Percentiles rank a stretch among this genome's conserved stretches.
Evolutionary conservation across 2,329 filamentous ascomycete genomes (phyloP).

Genomic region (Ramularia endophylla): DNA sequence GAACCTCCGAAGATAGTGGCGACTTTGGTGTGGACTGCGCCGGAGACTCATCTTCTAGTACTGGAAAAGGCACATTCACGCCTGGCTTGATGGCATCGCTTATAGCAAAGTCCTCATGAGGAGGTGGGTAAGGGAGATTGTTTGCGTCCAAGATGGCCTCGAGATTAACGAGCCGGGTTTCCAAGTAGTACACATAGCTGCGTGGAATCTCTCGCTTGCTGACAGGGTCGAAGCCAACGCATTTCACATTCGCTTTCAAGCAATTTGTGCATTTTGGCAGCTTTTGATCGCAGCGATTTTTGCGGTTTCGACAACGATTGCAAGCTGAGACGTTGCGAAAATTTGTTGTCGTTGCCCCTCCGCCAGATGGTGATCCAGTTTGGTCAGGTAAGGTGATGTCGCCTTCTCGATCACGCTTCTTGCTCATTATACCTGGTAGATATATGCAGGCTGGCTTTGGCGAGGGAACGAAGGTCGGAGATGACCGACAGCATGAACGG

Average conservation of each 20-base stretch:
- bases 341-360: constrained; percentile 56
- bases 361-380: constrained; percentile 11
- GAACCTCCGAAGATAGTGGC: constrained; percentile 15
- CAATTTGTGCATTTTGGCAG: constrained; percentile 87
- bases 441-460: too few species aligned
- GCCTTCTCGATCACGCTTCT: constrained; percentile 16
- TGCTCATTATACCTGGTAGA: constrained; percentile 5
- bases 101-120: constrained; percentile 55
- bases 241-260: constrained; percentile 85
- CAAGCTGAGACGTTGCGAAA: constrained; percentile 69
- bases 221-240: constrained; percentile 93
- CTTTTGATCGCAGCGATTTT: constrained; percentile 92
- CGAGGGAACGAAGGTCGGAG: too few species aligned
- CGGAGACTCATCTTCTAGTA: constrained; percentile 16
- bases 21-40: constrained; percentile 5
- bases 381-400: constrained; percentile 2
- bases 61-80: constrained; percentile 31
- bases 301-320: constrained; percentile 84
- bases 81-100: constrained; percentile 31
- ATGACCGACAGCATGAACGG: too few species aligned
- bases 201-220: constrained; percentile 87
- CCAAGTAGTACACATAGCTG: constrained; percentile 92
- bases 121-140: constrained; percentile 64
- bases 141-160: constrained; percentile 68
- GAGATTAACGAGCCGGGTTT: constrained; percentile 76